A percentile compares a stretch with the other conserved stretches of the same genome.
phyloP scores from a whole-genome alignment of 1,284 basidiomycete species.

The Tilletia setariae region DNA sequence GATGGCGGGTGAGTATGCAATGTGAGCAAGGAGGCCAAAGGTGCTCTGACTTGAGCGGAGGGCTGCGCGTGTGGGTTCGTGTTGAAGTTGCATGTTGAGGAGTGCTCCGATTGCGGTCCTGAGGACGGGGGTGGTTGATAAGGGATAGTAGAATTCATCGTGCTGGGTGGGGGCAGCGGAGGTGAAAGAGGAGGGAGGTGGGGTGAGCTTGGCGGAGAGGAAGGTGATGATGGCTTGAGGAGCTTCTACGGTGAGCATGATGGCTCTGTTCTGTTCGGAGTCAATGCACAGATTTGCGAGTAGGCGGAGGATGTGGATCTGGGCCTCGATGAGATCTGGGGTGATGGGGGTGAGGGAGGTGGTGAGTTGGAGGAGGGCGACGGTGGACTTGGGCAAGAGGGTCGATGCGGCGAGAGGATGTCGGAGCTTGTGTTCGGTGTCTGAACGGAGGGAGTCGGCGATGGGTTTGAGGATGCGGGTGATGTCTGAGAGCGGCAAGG shows the following conservation, averaged over 20 bases:
- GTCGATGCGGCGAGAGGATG: neutral
- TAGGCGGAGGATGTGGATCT: constrained; percentile 36
- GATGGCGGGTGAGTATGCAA: neutral
- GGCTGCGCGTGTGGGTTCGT: constrained; percentile 61
- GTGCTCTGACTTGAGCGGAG: constrained; percentile 63
- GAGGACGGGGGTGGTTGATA: constrained; percentile 63
- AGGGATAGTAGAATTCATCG: neutral
- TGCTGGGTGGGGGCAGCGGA: neutral
- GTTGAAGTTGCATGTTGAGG: constrained; percentile 73
- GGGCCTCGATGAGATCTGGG: constrained; percentile 24
- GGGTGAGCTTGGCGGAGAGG: constrained; percentile 2
- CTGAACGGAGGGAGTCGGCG: neutral
- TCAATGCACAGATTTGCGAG: constrained; percentile 48
- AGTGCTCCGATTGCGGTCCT: constrained; percentile 75
- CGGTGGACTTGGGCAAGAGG: neutral
- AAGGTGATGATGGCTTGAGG: neutral
- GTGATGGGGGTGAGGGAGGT: neutral
- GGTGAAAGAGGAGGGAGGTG: neutral
- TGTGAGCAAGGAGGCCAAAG: constrained; percentile 1
- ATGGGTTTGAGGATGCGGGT: constrained; percentile 4
- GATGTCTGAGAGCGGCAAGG: neutral
- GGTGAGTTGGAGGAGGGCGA: neutral
- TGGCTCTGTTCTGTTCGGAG: constrained; percentile 13
- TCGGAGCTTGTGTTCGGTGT: neutral
- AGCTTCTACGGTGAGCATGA: neutral